A percentile compares a stretch with the other conserved stretches of the same genome.
These are phyloP conservation scores for Penicillium thymicola DNA, from an alignment of 2,329 filamentous ascomycete species.

Conservation along the genomic window DNA sequence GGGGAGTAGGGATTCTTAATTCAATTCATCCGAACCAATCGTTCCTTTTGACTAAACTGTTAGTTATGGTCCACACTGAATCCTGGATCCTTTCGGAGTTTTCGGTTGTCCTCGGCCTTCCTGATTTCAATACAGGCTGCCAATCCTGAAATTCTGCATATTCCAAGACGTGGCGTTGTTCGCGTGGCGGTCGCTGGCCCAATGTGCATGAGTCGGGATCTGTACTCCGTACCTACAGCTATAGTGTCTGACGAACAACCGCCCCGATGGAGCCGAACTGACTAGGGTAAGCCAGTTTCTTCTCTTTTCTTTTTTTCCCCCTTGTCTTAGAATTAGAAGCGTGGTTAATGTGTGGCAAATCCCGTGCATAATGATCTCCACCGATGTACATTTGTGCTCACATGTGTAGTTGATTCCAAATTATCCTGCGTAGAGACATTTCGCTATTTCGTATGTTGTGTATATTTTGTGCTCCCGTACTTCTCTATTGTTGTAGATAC, in stretches of 20 bases:
- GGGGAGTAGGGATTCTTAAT: background rate
- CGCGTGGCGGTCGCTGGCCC: background rate
- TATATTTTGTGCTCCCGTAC: background rate
- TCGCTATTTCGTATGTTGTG: background rate
- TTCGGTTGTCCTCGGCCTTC: background rate
- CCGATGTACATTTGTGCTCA: background rate
- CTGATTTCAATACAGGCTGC: conserved; percentile 13
- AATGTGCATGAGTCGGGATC: conserved; percentile 6
- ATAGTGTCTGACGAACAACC: background rate
- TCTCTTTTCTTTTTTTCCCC: background rate
- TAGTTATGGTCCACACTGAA: background rate
- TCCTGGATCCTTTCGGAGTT: background rate
- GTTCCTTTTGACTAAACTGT: background rate
- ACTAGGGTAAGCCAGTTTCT: conserved; percentile 13
- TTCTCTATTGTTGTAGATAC: too few relatives aligned
- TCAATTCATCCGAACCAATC: conserved; percentile 1
- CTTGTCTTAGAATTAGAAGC: conserved; percentile 3
- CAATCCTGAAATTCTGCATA: conserved; percentile 6
- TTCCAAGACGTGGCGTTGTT: conserved; percentile 9
- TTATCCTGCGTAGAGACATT: background rate
- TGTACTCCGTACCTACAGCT: conserved; percentile 19
- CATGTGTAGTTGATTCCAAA: conserved; percentile 10
- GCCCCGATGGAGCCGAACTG: background rate
- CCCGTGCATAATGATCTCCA: conserved; percentile 1
- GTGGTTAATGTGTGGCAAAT: conserved; percentile 19